These are phyloP conservation scores for Ascosphaera apis DNA, from an alignment of 2,329 filamentous ascomycete genomes.

Conservation along the genomic window DNA sequence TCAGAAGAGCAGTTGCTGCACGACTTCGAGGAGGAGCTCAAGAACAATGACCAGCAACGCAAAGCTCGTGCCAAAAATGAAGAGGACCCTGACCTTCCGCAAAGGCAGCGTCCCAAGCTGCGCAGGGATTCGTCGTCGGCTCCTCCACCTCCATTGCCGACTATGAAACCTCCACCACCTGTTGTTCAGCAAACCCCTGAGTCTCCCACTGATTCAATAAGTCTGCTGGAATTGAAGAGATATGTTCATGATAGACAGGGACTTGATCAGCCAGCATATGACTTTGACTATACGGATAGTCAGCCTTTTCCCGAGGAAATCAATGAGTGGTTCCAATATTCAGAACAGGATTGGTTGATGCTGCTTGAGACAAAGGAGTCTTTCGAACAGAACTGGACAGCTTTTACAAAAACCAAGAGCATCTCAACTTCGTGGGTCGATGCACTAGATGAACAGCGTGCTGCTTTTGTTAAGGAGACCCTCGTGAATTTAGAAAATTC, in stretches of 20 bases:
- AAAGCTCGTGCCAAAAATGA: conserved; percentile 4
- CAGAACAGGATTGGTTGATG: conserved; percentile 61
- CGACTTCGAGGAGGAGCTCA: conserved; percentile 16
- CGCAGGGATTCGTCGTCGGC: conserved; percentile 16
- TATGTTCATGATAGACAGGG: conserved; percentile 53
- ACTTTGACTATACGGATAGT: conserved; percentile 58
- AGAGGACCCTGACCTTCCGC: conserved; percentile 5
- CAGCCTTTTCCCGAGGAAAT: conserved; percentile 65
- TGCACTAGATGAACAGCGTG: conserved; percentile 29
- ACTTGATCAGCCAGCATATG: conserved; percentile 46
- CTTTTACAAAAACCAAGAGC: conserved; percentile 20
- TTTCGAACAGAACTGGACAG: conserved; percentile 55
- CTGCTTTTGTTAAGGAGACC: conserved; percentile 18
- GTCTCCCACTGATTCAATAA: conserved; percentile 42
- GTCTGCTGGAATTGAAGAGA: conserved; percentile 47
- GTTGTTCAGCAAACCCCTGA: conserved; percentile 15
- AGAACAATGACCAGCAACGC: conserved; percentile 5
- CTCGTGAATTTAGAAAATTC: conserved; percentile 16
- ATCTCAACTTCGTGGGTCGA: conserved; percentile 39
- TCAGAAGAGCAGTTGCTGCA: conserved; percentile 22
- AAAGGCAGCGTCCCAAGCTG: conserved; percentile 14
- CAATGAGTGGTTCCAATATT: conserved; percentile 94
- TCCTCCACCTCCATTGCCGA: conserved; percentile 18
- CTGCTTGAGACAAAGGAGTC: conserved; percentile 50
- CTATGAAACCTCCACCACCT: conserved; percentile 22